These are phyloP conservation scores for Capsicum pubescens DNA, from an alignment of 257 asterid genomes.

Conservation along the genomic window DNA sequence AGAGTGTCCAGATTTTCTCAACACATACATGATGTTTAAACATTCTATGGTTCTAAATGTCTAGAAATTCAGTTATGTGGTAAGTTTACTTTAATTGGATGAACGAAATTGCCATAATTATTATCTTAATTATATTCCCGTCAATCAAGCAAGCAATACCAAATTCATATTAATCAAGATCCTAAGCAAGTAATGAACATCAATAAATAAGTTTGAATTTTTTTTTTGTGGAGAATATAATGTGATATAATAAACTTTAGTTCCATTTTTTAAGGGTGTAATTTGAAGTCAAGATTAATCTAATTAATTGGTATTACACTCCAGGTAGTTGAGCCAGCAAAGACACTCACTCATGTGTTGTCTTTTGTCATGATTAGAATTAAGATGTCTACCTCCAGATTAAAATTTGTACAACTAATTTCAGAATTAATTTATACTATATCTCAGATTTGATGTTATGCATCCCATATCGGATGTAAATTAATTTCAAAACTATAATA, in stretches of 20 bases:
- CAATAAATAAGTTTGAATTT: too few species aligned
- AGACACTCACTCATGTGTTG: slow-evolving; percentile 12
- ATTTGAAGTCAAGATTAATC: background rate
- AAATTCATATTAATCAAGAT: too few species aligned
- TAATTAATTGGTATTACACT: background rate
- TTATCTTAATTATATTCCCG: too few species aligned
- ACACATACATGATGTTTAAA: background rate
- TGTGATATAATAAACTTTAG: background rate
- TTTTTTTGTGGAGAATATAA: too few species aligned
- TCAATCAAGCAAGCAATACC: background rate
- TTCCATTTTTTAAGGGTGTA: background rate
- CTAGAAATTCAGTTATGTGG: background rate
- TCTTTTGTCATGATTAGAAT: background rate
- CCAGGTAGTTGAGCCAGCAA: background rate
- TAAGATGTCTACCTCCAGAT: too few species aligned
- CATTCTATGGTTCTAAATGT: background rate
- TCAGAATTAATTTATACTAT: background rate
- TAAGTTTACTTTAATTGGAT: background rate
- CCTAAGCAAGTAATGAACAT: too few species aligned
- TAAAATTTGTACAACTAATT: background rate
- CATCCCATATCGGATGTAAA: background rate
- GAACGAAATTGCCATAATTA: too few species aligned
- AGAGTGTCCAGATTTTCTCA: background rate
- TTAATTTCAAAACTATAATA: too few species aligned
- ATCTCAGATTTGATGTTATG: background rate